Base-by-base conservation (phyloP, 1,284 basidiomycete genomes). In the Trichosporon sp. region DNA sequence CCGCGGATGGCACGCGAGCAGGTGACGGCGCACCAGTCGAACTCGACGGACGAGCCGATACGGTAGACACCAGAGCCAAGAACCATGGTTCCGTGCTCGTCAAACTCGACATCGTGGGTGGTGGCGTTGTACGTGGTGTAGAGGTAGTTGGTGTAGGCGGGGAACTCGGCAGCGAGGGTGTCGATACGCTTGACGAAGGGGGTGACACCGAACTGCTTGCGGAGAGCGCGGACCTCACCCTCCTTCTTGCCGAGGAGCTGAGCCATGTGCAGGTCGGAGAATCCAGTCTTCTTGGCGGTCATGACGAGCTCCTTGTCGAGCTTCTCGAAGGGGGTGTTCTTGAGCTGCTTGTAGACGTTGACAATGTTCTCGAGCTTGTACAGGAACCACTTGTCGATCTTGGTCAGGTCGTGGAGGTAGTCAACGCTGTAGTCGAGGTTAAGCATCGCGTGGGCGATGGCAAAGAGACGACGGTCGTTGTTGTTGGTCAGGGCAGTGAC, bases 141-240 rank as follows among this genome's bases (percentile, higher is more conserved):
- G 66, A 99, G 89, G 83, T 99, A 99, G 84, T 99, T 99, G 75
- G 96, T 99, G 82, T 96, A 89, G 3, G 96, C 96, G 23, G 96
- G 96, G 84, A 92, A 99, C 81, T 99, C 96, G 69, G 96, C 96
- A 32, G 95, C 96, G 66, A 99, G 88, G 3, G 96, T 99, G 81
- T 99, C 96, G 82, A 99, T 99, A 68, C 95, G 92, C 83, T 99
- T 99, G 78, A 99, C 96, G 81, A 95, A 99, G 56, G 96, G 96
- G 16, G 90, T 96, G 73, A 99, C 87, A 59, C 89, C 87, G 66
- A 91, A 83, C 4, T 87, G 85, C 82, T 98, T 97, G 73, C 95
- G 89, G 78, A 89, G 85, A 1, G 87, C 86, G 66, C 96, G 92
- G 52, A 96, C 90, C 37, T 84, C 82, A 66, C 85, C 86, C 82